A percentile compares a stretch with the other conserved stretches of the same genome.
phyloP scores from a whole-genome alignment of 2,329 filamentous ascomycete genomes.

The Amauroascus verrucosus region DNA sequence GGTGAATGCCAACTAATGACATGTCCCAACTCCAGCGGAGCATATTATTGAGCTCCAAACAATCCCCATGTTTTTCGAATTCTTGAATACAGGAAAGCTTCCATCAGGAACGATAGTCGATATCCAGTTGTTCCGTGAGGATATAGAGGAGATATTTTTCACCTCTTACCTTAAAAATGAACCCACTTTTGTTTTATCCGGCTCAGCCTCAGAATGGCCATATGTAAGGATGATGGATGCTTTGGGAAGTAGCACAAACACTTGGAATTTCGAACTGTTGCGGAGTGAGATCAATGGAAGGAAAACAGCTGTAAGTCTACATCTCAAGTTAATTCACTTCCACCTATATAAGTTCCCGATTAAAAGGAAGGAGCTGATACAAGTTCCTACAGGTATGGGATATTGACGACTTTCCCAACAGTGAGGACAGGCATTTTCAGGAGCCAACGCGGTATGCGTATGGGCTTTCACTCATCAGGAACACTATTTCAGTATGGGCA shows the following conservation, averaged over 20 bases:
- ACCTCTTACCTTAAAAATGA: neutral
- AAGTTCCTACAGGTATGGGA: too few relatives aligned
- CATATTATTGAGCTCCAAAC: slow-evolving; percentile 10
- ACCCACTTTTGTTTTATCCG: too few relatives aligned
- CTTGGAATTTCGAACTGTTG: neutral
- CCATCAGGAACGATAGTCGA: neutral
- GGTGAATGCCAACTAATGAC: neutral
- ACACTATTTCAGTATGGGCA: too few relatives aligned
- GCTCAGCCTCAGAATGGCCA: neutral
- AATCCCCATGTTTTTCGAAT: slow-evolving; percentile 1
- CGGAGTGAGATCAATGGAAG: neutral
- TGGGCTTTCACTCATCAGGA: too few relatives aligned
- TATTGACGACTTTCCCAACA: too few relatives aligned
- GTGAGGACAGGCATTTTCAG: too few relatives aligned
- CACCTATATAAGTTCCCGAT: too few relatives aligned
- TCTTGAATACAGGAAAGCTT: too few relatives aligned
- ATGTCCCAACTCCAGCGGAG: too few relatives aligned
- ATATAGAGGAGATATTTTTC: neutral
- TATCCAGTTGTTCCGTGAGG: neutral
- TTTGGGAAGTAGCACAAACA: neutral
- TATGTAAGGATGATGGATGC: slow-evolving; percentile 8
- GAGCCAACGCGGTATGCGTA: too few relatives aligned
- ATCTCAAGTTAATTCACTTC: too few relatives aligned
- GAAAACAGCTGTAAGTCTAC: neutral
- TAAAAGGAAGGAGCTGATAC: too few relatives aligned